Evolutionary conservation across 2,329 filamentous ascomycete species (phyloP).

Genomic region (Colletotrichum sp.): DNA sequence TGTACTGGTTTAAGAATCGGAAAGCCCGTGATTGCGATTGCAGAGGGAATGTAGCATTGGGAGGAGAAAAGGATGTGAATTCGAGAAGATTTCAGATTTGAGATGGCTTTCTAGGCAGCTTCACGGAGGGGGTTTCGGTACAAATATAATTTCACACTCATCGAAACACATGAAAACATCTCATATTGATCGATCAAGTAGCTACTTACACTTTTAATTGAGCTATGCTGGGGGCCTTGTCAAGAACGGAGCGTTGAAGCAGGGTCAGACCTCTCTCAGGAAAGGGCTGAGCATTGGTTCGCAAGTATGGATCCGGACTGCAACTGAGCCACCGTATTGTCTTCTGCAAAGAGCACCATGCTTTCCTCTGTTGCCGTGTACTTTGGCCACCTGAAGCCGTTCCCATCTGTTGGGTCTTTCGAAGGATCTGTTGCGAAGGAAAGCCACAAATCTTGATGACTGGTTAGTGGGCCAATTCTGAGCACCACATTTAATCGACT

Average conservation of each 20-base stretch:
- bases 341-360: constrained; percentile 25
- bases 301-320: background rate
- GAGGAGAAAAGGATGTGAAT: background rate
- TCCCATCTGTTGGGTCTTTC: constrained; percentile 20
- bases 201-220: background rate
- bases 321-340: background rate
- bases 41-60: background rate
- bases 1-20: background rate
- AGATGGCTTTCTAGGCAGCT: background rate
- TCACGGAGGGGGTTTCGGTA: background rate
- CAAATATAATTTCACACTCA: background rate
- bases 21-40: background rate
- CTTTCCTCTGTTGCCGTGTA: constrained; percentile 24
- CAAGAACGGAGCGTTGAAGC: background rate
- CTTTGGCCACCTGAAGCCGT: constrained; percentile 26
- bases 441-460: constrained; percentile 27
- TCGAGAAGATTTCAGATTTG: background rate
- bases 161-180: background rate
- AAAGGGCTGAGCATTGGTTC: constrained; percentile 24
- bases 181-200: background rate
- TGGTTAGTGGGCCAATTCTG: background rate
- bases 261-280: background rate
- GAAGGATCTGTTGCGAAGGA: constrained; percentile 27
- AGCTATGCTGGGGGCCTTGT: background rate
- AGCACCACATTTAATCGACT: background rate